A percentile compares a stretch with the other conserved stretches of the same genome.
Conservation (phyloP, 805 yeast species). For the Ogataea parapolymorpha region DNA sequence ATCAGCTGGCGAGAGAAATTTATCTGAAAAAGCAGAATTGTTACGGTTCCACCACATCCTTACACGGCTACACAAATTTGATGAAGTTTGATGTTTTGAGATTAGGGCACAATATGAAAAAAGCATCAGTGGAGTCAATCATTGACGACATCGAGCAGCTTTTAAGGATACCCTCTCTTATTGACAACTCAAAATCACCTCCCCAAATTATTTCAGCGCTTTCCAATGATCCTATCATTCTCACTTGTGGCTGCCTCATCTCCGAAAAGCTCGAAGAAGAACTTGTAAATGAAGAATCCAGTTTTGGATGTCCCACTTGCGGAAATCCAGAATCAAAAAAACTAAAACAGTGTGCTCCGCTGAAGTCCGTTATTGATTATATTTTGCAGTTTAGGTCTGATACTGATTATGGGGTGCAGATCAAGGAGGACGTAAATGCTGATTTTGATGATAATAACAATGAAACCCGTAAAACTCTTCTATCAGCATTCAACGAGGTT, state of each 20-base stretch:
- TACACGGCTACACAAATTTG: neutral
- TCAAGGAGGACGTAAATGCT: neutral
- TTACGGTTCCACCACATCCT: neutral
- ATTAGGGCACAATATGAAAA: neutral
- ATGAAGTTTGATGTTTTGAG: neutral
- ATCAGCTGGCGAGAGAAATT: neutral
- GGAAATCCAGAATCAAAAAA: slow-evolving; percentile 14
- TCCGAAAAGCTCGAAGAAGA: slow-evolving; percentile 31
- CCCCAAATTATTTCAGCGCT: slow-evolving; percentile 20
- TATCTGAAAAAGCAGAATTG: too few species aligned
- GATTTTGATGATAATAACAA: neutral
- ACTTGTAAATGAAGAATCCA: slow-evolving; percentile 19
- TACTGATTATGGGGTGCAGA: neutral
- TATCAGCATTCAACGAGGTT: slow-evolving; percentile 37
- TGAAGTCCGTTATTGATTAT: slow-evolving; percentile 28
- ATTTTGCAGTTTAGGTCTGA: slow-evolving; percentile 6
- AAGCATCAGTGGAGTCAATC: slow-evolving; percentile 3
- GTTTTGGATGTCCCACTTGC: slow-evolving; percentile 37
- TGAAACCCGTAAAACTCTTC: slow-evolving; percentile 24
- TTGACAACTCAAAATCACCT: slow-evolving; percentile 23
- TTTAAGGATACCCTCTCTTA: slow-evolving; percentile 22
- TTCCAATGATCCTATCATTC: slow-evolving; percentile 30
- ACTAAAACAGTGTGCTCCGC: slow-evolving; percentile 33
- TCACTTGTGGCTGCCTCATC: slow-evolving; percentile 41
- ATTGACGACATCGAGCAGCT: slow-evolving; percentile 19